Base-by-base conservation (phyloP, 2,329 filamentous ascomycete species). In the Claviceps humidiphila region DNA sequence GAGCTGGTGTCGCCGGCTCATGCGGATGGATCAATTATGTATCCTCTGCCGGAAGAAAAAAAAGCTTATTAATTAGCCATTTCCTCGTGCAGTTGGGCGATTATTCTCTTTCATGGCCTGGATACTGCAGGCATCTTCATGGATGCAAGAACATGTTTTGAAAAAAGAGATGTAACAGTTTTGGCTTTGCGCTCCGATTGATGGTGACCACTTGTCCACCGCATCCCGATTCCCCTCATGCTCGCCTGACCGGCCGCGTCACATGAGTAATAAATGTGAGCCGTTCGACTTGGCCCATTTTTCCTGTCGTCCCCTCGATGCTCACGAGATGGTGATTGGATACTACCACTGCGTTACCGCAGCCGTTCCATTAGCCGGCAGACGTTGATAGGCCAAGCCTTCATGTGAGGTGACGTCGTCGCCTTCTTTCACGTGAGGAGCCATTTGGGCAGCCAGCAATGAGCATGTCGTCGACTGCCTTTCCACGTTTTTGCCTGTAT, bases 1-100 rank as follows among this genome's bases (percentile, higher is more conserved):
- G 52, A 54, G 52, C 49, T 26, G 30, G 24, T 46, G 44, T 46
- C 44, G 44, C 26, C 26, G 26, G 26, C 26, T 30, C 26, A 30
- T 30, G 26, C 8, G 26, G 26, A 30, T 30, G 26, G 26, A 30
- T 30, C 9, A 11, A 30, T 30, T 30, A n/a, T n/a, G n/a, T n/a
- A 30, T 30, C 26, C 26, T 30, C 26, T 9, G 8, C 26, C 26
- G 26, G 26, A 30, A 30, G 8, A 11, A 14, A 16, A 45, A 34
- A 45, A n/a, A 13, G 14, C 43, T 30, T 6, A 45, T 45, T 7
- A 2, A 44, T 44, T 13, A 22, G 14, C 14, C 13, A 20, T 14
- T 44, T 24, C 4, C 20, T 13, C 42, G 22, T 22, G 40, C 8
- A 42, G 8, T 9, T 22, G 22, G 17, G 40, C n/a, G 3, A 3